Conservation (phyloP, 1,139 yeast genomes). For the Taphrina wiesneri region DNA sequence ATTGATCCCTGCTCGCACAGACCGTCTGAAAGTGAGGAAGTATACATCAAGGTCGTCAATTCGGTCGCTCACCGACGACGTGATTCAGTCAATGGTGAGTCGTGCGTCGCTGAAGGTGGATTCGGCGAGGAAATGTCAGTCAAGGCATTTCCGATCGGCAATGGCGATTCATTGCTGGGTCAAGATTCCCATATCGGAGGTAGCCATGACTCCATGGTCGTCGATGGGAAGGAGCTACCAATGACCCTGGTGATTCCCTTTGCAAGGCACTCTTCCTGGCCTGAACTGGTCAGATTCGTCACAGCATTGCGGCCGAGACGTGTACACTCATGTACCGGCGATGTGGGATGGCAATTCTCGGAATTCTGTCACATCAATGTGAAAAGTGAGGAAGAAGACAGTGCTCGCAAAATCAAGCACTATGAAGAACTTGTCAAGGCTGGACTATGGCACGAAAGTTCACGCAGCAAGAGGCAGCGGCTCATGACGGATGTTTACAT, state of each 20-base stretch:
- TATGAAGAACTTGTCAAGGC: not conserved
- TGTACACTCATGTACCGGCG: slow-evolving; percentile 37
- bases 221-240: slow-evolving; percentile 19
- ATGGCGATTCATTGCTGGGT: slow-evolving; percentile 17
- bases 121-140: slow-evolving; percentile 7
- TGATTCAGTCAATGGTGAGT: not conserved
- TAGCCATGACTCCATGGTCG: slow-evolving; percentile 7
- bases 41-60: slow-evolving; percentile 24
- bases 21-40: slow-evolving; percentile 17
- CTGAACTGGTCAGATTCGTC: slow-evolving; percentile 36
- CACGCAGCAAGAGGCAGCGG: slow-evolving; percentile 15
- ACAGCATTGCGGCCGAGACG: slow-evolving; percentile 33
- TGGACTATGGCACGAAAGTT: slow-evolving; percentile 22
- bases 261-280: slow-evolving; percentile 39
- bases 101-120: not conserved
- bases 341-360: slow-evolving; percentile 23
- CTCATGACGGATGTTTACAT: slow-evolving; percentile 1
- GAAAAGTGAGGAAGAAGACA: not conserved
- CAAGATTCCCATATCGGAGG: not conserved
- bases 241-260: slow-evolving; percentile 29
- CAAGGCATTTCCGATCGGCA: slow-evolving; percentile 21
- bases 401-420: not conserved
- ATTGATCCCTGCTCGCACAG: slow-evolving; percentile 20
- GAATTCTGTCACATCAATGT: not conserved
- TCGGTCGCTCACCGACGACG: not conserved